phyloP scores from a whole-genome alignment of 441 rosid species.

The Jatropha podagrica region DNA sequence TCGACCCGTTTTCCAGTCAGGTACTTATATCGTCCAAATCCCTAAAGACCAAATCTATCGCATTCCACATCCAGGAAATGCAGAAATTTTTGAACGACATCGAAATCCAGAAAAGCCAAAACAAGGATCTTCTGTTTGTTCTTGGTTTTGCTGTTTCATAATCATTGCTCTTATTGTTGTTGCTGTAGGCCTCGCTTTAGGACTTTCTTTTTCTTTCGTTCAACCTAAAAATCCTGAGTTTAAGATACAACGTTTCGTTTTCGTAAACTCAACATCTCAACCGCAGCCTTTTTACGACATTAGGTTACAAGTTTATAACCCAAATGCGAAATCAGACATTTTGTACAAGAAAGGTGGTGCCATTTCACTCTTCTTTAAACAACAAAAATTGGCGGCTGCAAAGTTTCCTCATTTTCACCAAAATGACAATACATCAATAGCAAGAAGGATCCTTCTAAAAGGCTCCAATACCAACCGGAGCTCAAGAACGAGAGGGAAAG shows the following conservation, averaged over 20 bases:
- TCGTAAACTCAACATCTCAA: neutral
- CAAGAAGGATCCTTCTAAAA: neutral
- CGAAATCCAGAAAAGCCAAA: conserved; percentile 18
- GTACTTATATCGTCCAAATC: conserved; percentile 55
- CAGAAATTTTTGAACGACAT: conserved; percentile 31
- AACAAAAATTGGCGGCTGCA: conserved; percentile 21
- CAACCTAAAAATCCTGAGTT: conserved; percentile 24
- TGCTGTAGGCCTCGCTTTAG: conserved; percentile 19
- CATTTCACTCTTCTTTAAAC: conserved; percentile 16
- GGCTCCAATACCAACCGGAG: neutral
- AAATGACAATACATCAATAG: neutral
- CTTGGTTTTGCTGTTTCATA: conserved; percentile 15
- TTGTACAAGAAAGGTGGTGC: conserved; percentile 23
- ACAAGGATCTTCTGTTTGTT: neutral
- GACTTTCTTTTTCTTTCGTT: conserved; percentile 10
- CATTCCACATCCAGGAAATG: conserved; percentile 58
- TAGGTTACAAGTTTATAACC: conserved; percentile 22
- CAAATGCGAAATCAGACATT: conserved; percentile 18
- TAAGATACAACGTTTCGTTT: conserved; percentile 15
- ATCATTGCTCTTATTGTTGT: conserved; percentile 3
- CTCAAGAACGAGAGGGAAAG: neutral
- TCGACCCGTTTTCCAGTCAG: conserved; percentile 10
- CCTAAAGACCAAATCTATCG: conserved; percentile 68
- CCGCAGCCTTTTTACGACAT: conserved; percentile 11
- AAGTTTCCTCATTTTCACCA: conserved; percentile 22